Evolutionary conservation across 495 filamentous ascomycete genomes (phyloP).

Genomic region (Penicillium manginii): DNA sequence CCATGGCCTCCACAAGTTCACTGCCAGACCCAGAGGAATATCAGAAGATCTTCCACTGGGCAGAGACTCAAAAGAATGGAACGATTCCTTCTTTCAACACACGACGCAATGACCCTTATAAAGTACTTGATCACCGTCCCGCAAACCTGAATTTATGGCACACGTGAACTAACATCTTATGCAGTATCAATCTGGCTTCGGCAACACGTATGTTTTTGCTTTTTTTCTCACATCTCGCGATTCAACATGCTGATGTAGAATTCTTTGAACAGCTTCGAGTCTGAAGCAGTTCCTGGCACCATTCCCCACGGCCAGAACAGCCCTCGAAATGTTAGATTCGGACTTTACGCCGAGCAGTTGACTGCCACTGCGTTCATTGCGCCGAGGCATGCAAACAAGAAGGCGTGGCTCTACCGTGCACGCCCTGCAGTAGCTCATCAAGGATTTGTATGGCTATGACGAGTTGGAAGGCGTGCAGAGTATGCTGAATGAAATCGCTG

Average conservation of each 20-base stretch:
- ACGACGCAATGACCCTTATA: slow-evolving; percentile 56
- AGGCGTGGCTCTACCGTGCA: slow-evolving; percentile 52
- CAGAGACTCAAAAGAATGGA: slow-evolving; percentile 58
- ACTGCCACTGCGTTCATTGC: slow-evolving; percentile 53
- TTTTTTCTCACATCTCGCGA: slow-evolving; percentile 19
- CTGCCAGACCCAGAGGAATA: slow-evolving; percentile 48
- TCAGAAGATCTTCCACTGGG: slow-evolving; percentile 62
- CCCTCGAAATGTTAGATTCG: slow-evolving; percentile 50
- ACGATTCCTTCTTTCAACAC: slow-evolving; percentile 50
- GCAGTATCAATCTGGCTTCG: slow-evolving; percentile 58
- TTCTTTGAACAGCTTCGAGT: slow-evolving; percentile 35
- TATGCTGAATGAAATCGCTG: background rate
- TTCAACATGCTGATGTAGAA: slow-evolving; percentile 33
- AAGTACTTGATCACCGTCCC: slow-evolving; percentile 34
- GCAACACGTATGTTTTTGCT: slow-evolving; percentile 49
- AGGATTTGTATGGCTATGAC: slow-evolving; percentile 45
- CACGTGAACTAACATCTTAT: slow-evolving; percentile 19
- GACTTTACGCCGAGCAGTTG: slow-evolving; percentile 52
- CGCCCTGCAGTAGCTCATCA: slow-evolving; percentile 55
- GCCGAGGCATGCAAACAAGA: slow-evolving; percentile 51
- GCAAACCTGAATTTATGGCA: background rate
- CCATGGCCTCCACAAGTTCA: slow-evolving; percentile 33
- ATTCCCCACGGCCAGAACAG: slow-evolving; percentile 53
- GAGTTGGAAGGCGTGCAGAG: background rate
- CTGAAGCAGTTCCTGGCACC: slow-evolving; percentile 53